These are phyloP conservation scores for Eragrostis nindensis DNA, from an alignment of 176 grass and related monocot genomes.

Conservation along the genomic window DNA sequence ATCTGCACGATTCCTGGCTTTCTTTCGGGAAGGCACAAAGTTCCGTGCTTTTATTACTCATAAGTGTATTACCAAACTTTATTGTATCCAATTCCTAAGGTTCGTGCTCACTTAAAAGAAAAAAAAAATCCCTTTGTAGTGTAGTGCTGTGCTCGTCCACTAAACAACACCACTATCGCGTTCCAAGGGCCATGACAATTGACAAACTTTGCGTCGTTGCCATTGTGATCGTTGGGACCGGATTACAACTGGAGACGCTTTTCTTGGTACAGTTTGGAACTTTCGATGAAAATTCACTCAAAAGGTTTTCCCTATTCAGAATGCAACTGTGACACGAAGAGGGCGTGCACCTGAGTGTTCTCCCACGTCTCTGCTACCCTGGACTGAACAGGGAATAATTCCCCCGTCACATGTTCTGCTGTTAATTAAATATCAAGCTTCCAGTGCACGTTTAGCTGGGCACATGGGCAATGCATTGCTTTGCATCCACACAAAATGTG, in stretches of 20 bases:
- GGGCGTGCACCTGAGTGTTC: neutral
- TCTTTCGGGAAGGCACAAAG: conserved; percentile 25
- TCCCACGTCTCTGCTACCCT: neutral
- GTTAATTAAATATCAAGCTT: conserved; percentile 25
- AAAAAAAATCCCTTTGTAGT: conserved; percentile 10
- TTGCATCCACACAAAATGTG: conserved; percentile 4
- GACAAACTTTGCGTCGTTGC: neutral
- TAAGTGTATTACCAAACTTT: no score
- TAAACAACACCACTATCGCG: conserved; percentile 16
- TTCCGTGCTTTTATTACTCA: no score
- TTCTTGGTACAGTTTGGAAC: conserved; percentile 28
- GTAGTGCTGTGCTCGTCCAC: conserved; percentile 46
- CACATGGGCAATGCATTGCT: conserved; percentile 25
- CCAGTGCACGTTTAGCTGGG: conserved; percentile 2
- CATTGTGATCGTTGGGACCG: neutral
- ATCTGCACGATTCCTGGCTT: conserved; percentile 46
- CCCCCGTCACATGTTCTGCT: neutral
- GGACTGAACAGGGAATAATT: neutral
- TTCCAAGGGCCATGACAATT: neutral
- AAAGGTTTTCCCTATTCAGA: conserved; percentile 31
- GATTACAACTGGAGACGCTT: conserved; percentile 46
- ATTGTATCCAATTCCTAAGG: no score
- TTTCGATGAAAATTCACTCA: conserved; percentile 18
- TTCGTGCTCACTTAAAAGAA: no score
- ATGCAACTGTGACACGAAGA: neutral